Percentiles rank a stretch among this genome's conserved stretches.
These are phyloP conservation scores for Yamadazyma membranifaciens DNA, from an alignment of 1,139 yeast species.

Conservation along the genomic window DNA sequence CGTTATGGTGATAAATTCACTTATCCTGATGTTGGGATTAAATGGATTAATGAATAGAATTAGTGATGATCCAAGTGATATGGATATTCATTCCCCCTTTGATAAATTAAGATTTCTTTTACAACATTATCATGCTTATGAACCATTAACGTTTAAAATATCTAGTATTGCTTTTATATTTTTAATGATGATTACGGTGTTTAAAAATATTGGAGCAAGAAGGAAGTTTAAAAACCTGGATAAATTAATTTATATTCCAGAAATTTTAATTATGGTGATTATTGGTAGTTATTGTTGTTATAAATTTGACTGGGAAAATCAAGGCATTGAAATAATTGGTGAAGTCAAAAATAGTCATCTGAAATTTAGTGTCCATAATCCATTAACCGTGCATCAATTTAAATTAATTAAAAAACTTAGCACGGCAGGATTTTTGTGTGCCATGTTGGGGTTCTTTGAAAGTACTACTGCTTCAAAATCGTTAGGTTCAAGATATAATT, in stretches of 20 bases:
- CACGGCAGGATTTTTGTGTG: conserved; percentile 68
- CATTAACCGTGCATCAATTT: conserved; percentile 26
- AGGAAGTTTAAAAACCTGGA: conserved; percentile 16
- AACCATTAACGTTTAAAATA: conserved; percentile 52
- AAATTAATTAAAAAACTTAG: conserved; percentile 43
- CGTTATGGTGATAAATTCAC: conserved; percentile 81
- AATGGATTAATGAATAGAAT: conserved; percentile 34
- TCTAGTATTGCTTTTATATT: conserved; percentile 47
- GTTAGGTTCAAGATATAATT: conserved; percentile 61
- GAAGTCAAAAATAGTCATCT: conserved; percentile 40
- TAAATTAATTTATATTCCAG: conserved; percentile 65
- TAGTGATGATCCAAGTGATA: conserved; percentile 30
- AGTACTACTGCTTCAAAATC: conserved; percentile 91
- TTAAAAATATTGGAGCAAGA: conserved; percentile 37
- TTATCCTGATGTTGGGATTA: conserved; percentile 72
- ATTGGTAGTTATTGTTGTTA: conserved; percentile 60
- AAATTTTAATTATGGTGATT: conserved; percentile 73
- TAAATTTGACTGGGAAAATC: conserved; percentile 50
- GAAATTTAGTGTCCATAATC: conserved; percentile 30
- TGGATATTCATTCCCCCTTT: conserved; percentile 74
- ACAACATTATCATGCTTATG: conserved; percentile 37
- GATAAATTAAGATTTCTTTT: conserved; percentile 64
- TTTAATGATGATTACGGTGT: conserved; percentile 37
- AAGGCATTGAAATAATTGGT: conserved; percentile 72
- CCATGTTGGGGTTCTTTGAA: conserved; percentile 89